These are phyloP conservation scores for Turritis glabra DNA, from an alignment of 345 rosid species.

Conservation along the genomic window DNA sequence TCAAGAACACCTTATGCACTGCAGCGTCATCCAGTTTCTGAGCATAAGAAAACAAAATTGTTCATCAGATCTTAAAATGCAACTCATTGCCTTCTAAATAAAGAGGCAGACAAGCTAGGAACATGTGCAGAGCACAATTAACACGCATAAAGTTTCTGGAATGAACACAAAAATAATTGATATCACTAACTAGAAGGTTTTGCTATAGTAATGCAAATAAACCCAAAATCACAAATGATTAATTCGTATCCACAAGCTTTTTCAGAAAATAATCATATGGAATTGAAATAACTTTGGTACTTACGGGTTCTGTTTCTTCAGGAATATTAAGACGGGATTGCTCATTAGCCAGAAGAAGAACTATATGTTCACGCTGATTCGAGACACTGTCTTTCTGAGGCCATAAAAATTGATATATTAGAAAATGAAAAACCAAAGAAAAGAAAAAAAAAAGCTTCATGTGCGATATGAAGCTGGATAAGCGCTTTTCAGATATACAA, in stretches of 20 bases:
- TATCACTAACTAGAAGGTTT: background rate
- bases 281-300: constrained; percentile 31
- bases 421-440: background rate
- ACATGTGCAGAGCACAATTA: constrained; percentile 12
- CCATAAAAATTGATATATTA: constrained; percentile 29
- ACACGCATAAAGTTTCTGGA: background rate
- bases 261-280: background rate
- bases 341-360: constrained; percentile 90
- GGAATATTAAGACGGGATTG: constrained; percentile 81
- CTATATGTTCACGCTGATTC: constrained; percentile 93
- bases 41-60: constrained; percentile 1
- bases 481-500: constrained; percentile 31
- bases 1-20: constrained; percentile 64
- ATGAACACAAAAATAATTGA: constrained; percentile 10
- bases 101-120: background rate
- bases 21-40: constrained; percentile 86
- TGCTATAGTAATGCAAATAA: background rate
- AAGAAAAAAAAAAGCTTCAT: background rate
- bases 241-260: background rate
- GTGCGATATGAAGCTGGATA: background rate
- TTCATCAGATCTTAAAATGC: constrained; percentile 1
- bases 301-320: constrained; percentile 73
- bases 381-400: constrained; percentile 90
- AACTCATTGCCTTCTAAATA: constrained; percentile 12
- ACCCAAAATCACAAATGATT: background rate